Percentiles rank a stretch among this genome's conserved stretches.
These are phyloP conservation scores for Hericium coralloides DNA, from an alignment of 768 basidiomycete species.

Conservation along the genomic window DNA sequence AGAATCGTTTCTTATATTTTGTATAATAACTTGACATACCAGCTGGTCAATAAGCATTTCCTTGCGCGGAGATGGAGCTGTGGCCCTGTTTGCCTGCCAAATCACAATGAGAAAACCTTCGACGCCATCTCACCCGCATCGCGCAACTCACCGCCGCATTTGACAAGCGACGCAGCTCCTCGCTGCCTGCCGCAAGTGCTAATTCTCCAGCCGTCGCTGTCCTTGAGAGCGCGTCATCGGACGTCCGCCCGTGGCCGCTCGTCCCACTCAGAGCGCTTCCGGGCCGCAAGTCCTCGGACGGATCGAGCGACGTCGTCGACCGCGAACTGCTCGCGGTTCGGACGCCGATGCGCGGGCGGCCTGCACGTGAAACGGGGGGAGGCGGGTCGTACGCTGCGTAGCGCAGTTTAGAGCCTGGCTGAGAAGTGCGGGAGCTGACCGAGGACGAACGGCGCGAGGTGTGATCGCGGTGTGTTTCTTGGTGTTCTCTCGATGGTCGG, in stretches of 20 bases:
- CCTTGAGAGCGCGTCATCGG: slow-evolving; percentile 2
- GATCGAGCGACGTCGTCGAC: slow-evolving; percentile 25
- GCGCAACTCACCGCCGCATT: slow-evolving; percentile 9
- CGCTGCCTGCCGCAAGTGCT: slow-evolving; percentile 13
- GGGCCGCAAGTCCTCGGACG: slow-evolving; percentile 18
- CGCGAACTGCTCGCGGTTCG: slow-evolving; percentile 26
- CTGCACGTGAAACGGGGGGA: slow-evolving; percentile 37
- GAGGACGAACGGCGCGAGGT: slow-evolving; percentile 10
- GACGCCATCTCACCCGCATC: background rate
- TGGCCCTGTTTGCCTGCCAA: background rate
- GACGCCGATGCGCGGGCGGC: slow-evolving; percentile 24
- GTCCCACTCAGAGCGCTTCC: background rate
- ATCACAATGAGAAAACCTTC: background rate
- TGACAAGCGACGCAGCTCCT: slow-evolving; percentile 5
- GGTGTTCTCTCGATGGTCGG: too few relatives aligned
- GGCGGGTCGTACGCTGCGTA: slow-evolving; percentile 68
- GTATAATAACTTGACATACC: background rate
- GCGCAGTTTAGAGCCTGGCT: slow-evolving; percentile 42
- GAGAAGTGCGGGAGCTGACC: slow-evolving; percentile 15
- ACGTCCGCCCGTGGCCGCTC: background rate
- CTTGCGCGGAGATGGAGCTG: slow-evolving; percentile 2
- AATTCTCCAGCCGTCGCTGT: slow-evolving; percentile 15
- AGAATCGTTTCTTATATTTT: background rate
- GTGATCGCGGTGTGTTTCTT: too few relatives aligned
- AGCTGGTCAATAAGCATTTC: background rate